These are phyloP conservation scores for Corrigiola litoralis DNA, from an alignment of 179 eudicot species.

Conservation along the genomic window DNA sequence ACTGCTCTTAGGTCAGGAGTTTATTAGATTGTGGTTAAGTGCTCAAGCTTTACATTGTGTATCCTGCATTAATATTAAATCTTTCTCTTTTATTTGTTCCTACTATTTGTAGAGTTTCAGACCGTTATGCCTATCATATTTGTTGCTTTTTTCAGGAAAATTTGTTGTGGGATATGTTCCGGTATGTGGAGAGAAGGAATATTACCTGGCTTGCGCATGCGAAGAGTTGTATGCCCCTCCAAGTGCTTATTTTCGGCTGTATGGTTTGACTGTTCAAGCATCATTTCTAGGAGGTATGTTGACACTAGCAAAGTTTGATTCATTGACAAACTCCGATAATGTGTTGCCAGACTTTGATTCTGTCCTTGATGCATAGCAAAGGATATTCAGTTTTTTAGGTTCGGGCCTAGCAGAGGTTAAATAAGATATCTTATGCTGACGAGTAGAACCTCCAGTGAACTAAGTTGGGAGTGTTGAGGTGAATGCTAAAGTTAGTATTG, in stretches of 20 bases:
- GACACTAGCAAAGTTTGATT: not conserved
- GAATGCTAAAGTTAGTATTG: not conserved
- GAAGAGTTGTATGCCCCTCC: conserved; percentile 92
- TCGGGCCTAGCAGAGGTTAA: not conserved
- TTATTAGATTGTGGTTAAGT: not conserved
- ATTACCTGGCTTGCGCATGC: conserved; percentile 87
- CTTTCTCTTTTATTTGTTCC: not conserved
- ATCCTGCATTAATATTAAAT: not conserved
- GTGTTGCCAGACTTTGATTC: too few species aligned
- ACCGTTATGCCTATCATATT: not conserved
- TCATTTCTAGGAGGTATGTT: conserved; percentile 89
- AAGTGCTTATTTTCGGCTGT: conserved; percentile 82
- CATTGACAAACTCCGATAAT: too few species aligned
- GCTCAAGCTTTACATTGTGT: not conserved
- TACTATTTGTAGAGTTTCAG: not conserved
- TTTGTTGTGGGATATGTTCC: conserved; percentile 75
- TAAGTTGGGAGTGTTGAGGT: not conserved
- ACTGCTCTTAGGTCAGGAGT: too few species aligned
- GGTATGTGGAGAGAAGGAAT: conserved; percentile 84
- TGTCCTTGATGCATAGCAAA: not conserved
- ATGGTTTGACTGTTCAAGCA: conserved; percentile 79
- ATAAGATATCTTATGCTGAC: not conserved
- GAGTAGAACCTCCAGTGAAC: not conserved
- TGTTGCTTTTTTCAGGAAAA: conserved; percentile 52
- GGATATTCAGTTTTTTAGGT: not conserved